A percentile compares a stretch with the other conserved stretches of the same genome.
Conservation (phyloP, 805 yeast genomes). For the Schwanniomyces pseudopolymorphus region DNA sequence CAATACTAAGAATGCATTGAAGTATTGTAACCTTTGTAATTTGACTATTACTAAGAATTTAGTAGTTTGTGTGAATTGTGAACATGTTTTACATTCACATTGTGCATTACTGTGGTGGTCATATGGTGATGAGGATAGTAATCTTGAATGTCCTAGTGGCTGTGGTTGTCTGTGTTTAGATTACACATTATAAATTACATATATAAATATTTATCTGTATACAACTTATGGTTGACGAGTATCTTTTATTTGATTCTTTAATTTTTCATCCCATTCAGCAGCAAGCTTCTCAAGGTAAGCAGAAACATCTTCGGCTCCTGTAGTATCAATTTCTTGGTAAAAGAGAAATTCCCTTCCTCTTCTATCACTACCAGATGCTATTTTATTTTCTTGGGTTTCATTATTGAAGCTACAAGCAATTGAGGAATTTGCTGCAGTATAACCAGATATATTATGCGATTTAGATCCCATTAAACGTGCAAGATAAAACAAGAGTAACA, state of each 20-base stretch:
- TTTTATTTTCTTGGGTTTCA: slow-evolving; percentile 52
- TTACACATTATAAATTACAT: slow-evolving; percentile 8
- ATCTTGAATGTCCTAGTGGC: slow-evolving; percentile 71
- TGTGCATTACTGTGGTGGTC: slow-evolving; percentile 87
- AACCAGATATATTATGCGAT: slow-evolving; percentile 87
- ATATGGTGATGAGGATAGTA: slow-evolving; percentile 16
- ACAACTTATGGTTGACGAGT: slow-evolving; percentile 31
- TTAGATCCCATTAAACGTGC: slow-evolving; percentile 83
- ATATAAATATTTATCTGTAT: not conserved
- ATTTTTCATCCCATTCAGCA: slow-evolving; percentile 69
- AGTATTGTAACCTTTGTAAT: slow-evolving; percentile 67
- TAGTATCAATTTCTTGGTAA: slow-evolving; percentile 53
- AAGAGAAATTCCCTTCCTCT: slow-evolving; percentile 67
- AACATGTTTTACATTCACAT: slow-evolving; percentile 72
- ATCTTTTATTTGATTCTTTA: slow-evolving; percentile 70
- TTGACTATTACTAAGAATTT: slow-evolving; percentile 58
- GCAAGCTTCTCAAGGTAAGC: slow-evolving; percentile 57
- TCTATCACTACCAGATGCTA: slow-evolving; percentile 69
- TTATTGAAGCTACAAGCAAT: slow-evolving; percentile 51
- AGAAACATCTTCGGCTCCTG: slow-evolving; percentile 69
- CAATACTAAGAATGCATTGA: slow-evolving; percentile 18
- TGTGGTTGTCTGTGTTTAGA: slow-evolving; percentile 77
- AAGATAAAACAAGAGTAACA: slow-evolving; percentile 78
- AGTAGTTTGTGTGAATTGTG: slow-evolving; percentile 70
- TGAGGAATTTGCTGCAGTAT: slow-evolving; percentile 87